Evolutionary conservation across 352 stramenopile genomes (phyloP).

Genomic region (Halophytophthora polymorphica): DNA sequence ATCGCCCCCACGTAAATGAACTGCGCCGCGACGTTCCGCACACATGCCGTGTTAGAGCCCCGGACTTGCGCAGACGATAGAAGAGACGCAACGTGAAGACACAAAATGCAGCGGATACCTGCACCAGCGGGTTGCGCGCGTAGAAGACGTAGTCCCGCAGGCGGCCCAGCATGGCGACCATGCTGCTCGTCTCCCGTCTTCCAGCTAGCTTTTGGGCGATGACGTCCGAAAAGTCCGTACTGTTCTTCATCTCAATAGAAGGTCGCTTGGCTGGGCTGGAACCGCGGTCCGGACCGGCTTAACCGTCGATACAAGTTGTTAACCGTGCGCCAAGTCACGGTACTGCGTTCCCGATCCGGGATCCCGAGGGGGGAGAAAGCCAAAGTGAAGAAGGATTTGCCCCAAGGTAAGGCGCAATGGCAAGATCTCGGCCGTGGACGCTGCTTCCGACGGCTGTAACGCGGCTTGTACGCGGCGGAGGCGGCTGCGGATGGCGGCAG

Average conservation of each 20-base stretch:
- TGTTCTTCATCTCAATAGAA: too few species aligned
- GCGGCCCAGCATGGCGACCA: constrained; percentile 26
- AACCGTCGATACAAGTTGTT: background rate
- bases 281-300: background rate
- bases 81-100: background rate
- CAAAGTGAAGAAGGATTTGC: constrained; percentile 28
- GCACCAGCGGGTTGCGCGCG: constrained; percentile 64
- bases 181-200: constrained; percentile 1
- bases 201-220: too few species aligned
- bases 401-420: constrained; percentile 9
- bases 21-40: constrained; percentile 18
- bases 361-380: constrained; percentile 13
- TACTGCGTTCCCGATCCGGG: constrained; percentile 4
- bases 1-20: constrained; percentile 80
- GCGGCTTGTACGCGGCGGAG: background rate
- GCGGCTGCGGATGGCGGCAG: background rate
- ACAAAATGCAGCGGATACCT: constrained; percentile 26
- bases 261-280: background rate
- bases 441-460: constrained; percentile 3
- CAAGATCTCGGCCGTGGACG: constrained; percentile 25
- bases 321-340: constrained; percentile 1
- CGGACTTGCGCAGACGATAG: background rate
- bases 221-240: too few species aligned
- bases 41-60: too few species aligned
- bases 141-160: constrained; percentile 60